Evolutionary conservation across 2,329 filamentous ascomycete species (phyloP).

Genomic region (Arthroderma uncinatum): DNA sequence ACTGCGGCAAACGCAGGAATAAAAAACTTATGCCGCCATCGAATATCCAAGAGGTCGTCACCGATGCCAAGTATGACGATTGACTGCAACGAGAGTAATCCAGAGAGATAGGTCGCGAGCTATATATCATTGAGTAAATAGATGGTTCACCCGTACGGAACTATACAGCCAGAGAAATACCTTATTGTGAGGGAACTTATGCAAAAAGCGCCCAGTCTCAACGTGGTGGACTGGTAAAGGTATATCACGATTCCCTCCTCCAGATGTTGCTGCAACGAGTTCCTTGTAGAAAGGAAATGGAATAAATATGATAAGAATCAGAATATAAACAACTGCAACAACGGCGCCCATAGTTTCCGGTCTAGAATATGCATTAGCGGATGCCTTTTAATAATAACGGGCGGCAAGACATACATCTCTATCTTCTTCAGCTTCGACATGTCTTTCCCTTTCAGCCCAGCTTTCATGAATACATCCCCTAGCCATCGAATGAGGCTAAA

Average conservation of each 20-base stretch:
- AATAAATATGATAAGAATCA: constrained; percentile 82
- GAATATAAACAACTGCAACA: constrained; percentile 81
- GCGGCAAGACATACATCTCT: constrained; percentile 52
- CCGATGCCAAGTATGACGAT: constrained; percentile 85
- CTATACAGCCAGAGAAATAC: constrained; percentile 33
- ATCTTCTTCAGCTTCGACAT: constrained; percentile 64
- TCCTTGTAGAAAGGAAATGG: constrained; percentile 98
- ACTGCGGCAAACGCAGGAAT: constrained; percentile 90
- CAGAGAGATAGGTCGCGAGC: constrained; percentile 90
- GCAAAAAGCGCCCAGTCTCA: constrained; percentile 72
- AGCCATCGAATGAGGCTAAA: constrained; percentile 91
- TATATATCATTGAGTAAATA: constrained; percentile 28
- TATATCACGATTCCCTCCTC: constrained; percentile 81
- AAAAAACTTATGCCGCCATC: constrained; percentile 98
- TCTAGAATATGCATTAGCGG: constrained; percentile 31
- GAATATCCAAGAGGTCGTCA: constrained; percentile 94
- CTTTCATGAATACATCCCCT: constrained; percentile 74
- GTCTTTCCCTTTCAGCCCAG: constrained; percentile 81
- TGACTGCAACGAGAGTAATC: constrained; percentile 81
- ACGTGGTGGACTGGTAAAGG: constrained; percentile 62
- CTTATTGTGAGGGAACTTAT: constrained; percentile 91
- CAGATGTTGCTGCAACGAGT: constrained; percentile 87
- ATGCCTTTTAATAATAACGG: background rate
- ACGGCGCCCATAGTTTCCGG: constrained; percentile 95
- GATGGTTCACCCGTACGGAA: background rate